A percentile compares a stretch with the other conserved stretches of the same genome.
Conservation (phyloP, 805 yeast species). For the Peterozyma toletana region DNA sequence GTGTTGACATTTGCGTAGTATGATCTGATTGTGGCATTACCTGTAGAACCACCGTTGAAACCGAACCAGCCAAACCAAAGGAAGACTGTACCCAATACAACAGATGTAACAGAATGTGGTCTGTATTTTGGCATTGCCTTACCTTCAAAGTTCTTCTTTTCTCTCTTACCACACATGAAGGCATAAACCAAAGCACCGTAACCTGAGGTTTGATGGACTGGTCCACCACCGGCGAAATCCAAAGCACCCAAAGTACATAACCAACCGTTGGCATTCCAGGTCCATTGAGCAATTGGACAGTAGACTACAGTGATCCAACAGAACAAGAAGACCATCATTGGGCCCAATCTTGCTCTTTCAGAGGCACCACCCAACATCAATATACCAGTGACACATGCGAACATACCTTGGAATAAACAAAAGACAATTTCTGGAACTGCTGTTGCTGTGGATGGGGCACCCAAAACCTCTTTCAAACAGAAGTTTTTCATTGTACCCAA, state of each 20-base stretch:
- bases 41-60: conserved; percentile 97
- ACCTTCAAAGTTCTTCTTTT: conserved; percentile 61
- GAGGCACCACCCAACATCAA: conserved; percentile 97
- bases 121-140: conserved; percentile 78
- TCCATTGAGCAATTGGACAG: conserved; percentile 95
- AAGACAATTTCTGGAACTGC: conserved; percentile 87
- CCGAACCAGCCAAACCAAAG: conserved; percentile 99
- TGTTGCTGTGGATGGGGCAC: conserved; percentile 62
- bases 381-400: conserved; percentile 88
- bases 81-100: conserved; percentile 88
- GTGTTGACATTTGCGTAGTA: conserved; percentile 93
- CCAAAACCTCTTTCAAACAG: conserved; percentile 74
- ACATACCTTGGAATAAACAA: conserved; percentile 94
- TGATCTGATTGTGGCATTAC: conserved; percentile 87
- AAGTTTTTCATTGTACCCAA: conserved; percentile 80
- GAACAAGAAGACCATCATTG: conserved; percentile 92
- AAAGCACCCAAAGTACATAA: conserved; percentile 71
- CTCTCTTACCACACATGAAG: conserved; percentile 82
- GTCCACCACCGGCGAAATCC: conserved; percentile 99
- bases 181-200: conserved; percentile 94
- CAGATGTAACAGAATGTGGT: conserved; percentile 89
- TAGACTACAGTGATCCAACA: conserved; percentile 93
- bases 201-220: conserved; percentile 94
- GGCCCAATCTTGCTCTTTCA: conserved; percentile 93
- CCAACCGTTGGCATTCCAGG: conserved; percentile 97